Evolutionary conservation across 257 asterid genomes (phyloP).

Genomic region (Przewalskia tangutica): DNA sequence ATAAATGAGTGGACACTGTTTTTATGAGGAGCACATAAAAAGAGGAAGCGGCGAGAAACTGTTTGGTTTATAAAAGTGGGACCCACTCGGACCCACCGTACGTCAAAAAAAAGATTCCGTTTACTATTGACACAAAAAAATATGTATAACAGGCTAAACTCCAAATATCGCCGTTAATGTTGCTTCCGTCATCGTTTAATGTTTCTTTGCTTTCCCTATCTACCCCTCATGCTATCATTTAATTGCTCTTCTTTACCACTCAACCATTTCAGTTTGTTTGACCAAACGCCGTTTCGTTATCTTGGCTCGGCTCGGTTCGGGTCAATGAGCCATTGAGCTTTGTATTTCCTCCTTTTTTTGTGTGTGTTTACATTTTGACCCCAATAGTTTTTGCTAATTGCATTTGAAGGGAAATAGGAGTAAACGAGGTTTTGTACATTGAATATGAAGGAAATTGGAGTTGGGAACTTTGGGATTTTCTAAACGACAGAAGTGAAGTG

Average conservation of each 20-base stretch:
- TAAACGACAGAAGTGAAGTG: background rate
- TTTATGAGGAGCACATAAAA: background rate
- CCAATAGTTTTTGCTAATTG: background rate
- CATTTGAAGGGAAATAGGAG: background rate
- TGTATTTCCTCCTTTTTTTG: background rate
- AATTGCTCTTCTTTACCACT: conserved; percentile 18
- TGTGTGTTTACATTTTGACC: background rate
- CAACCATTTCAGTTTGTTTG: background rate
- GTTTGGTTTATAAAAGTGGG: conserved; percentile 4
- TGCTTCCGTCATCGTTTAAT: conserved; percentile 24
- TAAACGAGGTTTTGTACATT: background rate
- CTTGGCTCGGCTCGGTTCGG: conserved; percentile 25
- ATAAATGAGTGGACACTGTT: too few relatives aligned
- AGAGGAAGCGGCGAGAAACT: background rate
- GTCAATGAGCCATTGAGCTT: conserved; percentile 5
- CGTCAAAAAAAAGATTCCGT: conserved; percentile 28
- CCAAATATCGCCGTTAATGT: conserved; percentile 42
- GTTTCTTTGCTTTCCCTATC: background rate
- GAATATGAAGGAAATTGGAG: background rate
- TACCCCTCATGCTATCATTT: background rate
- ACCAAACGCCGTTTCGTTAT: background rate
- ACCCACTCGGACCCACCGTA: conserved; percentile 12
- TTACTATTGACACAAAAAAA: background rate
- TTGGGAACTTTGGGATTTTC: background rate
- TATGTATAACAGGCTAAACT: conserved; percentile 26